Evolutionary conservation across 305 asterid species (phyloP).

Genomic region (Fraxinus xanthoxyloides): DNA sequence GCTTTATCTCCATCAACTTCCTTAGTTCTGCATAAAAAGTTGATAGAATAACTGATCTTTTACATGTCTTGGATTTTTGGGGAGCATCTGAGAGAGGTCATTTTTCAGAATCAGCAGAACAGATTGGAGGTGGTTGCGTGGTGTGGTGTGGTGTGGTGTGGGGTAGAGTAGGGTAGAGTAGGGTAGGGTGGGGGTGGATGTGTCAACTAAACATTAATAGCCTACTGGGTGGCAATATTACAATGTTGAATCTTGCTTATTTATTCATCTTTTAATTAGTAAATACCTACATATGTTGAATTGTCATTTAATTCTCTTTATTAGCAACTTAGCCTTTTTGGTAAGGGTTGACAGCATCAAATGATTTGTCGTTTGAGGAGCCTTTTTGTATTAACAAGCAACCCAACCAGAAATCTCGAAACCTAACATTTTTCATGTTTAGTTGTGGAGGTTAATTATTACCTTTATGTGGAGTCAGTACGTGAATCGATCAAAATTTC

Average conservation of each 20-base stretch:
- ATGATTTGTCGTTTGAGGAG: neutral
- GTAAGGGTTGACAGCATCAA: conserved; percentile 11
- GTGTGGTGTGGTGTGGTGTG: neutral
- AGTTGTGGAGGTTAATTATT: neutral
- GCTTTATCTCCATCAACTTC: neutral
- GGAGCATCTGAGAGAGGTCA: neutral
- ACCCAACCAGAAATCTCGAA: neutral
- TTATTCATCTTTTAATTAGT: conserved; percentile 14
- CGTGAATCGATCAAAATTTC: neutral
- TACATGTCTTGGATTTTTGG: neutral
- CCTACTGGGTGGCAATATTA: neutral
- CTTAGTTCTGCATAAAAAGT: neutral
- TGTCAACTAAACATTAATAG: neutral
- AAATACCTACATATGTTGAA: neutral
- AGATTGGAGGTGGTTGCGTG: neutral
- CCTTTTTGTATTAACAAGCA: conserved; percentile 8
- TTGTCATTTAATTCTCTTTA: conserved; percentile 12
- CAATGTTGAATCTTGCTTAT: neutral
- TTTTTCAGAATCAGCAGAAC: conserved; percentile 15
- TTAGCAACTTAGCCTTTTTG: conserved; percentile 10
- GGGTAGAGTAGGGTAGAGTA: neutral
- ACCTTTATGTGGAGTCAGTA: neutral
- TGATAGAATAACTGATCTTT: neutral
- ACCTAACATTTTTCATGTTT: neutral
- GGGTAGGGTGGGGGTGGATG: neutral